Base-by-base conservation (phyloP, 1,284 basidiomycete species). In the Waitea zeae region DNA sequence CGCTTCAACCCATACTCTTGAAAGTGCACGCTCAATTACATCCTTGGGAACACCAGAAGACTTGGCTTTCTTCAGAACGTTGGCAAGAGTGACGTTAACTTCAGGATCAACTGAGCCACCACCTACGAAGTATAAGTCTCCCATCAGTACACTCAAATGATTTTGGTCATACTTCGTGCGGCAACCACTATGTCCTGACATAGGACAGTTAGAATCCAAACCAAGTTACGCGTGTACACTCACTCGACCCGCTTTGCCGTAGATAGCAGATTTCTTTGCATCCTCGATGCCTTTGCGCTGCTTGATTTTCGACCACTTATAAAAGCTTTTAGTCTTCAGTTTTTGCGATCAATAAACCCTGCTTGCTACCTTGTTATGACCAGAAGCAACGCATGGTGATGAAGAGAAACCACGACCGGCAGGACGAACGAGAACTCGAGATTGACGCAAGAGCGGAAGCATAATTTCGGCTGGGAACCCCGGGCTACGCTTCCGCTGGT, bases 231-330 rank as follows among this genome's bases (percentile, higher is more conserved):
- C 6, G 17, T 29, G 33, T 19, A 37, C 36, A 39, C 72, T 39
- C 49, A 82, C 81, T 41, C 64, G 61, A 39, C 60, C 67, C 4
- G 72, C 62, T 44, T 62, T 70, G 28, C 66, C 62, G 37, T 72
- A 81, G 9, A 75, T 39, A 20, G 59, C 57, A 31, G 75, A 69
- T 48, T 71, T 76, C 46, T 71, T 67, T 3, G 62, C 59, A 49
- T 89, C 84, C 36, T 67, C 75, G 2, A 62, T 60, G 9, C 79
- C 83, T 47, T 89, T 89, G 46, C 66, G 69, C 40, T 82, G 70
- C 50, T 83, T 77, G 50, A 89, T 88, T 62, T 89, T 89, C 2
- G 82, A 83, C 84, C 84, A 89, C 75, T 82, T 7, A n/a, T n/a
- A n/a, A n/a, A n/a, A n/a, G n/a, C n/a, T n/a, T n/a, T n/a, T n/a